A percentile compares a stretch with the other conserved stretches of the same genome.
Conservation (phyloP, 2,329 filamentous ascomycete genomes). For the Chrysoporthe deuterocubensis region DNA sequence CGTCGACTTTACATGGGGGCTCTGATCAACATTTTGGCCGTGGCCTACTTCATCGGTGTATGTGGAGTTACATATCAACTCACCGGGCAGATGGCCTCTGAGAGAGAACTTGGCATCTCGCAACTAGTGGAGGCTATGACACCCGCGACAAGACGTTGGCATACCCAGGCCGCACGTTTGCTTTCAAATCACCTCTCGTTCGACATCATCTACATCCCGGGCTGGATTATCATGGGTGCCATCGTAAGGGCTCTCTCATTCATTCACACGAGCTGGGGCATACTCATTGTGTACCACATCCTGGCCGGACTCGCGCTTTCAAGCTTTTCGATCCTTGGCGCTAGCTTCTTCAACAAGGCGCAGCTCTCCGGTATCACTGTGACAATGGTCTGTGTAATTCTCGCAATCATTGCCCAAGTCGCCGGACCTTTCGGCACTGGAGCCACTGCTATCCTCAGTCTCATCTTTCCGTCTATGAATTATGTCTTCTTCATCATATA, state of each 20-base stretch:
- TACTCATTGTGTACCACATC: constrained; percentile 76
- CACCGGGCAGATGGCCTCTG: constrained; percentile 81
- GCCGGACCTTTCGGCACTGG: constrained; percentile 64
- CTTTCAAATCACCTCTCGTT: constrained; percentile 81
- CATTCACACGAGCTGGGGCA: constrained; percentile 61
- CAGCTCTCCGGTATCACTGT: constrained; percentile 85
- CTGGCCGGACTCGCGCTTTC: constrained; percentile 76
- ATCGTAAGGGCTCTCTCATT: constrained; percentile 69
- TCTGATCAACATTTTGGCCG: constrained; percentile 75
- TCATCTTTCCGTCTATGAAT: constrained; percentile 86
- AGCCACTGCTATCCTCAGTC: constrained; percentile 69
- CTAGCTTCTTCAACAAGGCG: constrained; percentile 82
- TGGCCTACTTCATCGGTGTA: constrained; percentile 78
- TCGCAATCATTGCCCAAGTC: constrained; percentile 83
- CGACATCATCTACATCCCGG: constrained; percentile 76
- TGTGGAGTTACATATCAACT: constrained; percentile 86
- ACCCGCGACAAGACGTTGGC: constrained; percentile 73
- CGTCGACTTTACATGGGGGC: constrained; percentile 71
- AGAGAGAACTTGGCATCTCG: constrained; percentile 85
- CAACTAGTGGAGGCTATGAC: constrained; percentile 92
- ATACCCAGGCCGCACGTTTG: constrained; percentile 77
- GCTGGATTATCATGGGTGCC: constrained; percentile 78
- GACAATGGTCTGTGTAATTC: constrained; percentile 71
- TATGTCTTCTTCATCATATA: constrained; percentile 81
- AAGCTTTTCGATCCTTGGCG: constrained; percentile 80